Evolutionary conservation across 306 rosid species (phyloP), one percentile per base, ranked within the genome.

Genomic region (Clitoria ternatea): DNA sequence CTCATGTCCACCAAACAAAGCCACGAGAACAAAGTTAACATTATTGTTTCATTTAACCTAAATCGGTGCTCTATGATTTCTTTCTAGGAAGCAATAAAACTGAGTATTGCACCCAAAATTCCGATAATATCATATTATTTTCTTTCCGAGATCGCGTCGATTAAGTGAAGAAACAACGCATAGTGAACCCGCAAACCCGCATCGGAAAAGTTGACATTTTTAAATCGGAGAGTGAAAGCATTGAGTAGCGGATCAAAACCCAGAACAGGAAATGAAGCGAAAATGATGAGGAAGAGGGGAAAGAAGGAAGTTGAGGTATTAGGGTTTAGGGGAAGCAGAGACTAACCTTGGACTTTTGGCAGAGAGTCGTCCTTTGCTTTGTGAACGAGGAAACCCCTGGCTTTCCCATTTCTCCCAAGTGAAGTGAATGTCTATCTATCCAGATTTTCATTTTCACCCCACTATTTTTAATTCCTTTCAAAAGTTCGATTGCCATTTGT

Each of bases 261-360:
- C 49, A 64, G 17, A 11, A 48, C 1, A 13, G 69, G 53, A 13
- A 61, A 1, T 24, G 59, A 67, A 33, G 5, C 12, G 22, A 44
- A 35, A 5, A 3, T 6, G 89, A 78, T 82, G 79, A 61, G 72
- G 57, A 70, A 59, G 14, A 50, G 7, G 7, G 65, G 30, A 45
- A 7, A 17, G 61, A 12, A 3, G 10, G 43, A 49, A 63, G 47
- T 52, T 7, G 42, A n/a, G 67, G 61, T 45, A 77, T 59, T 61
- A 61, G 77, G 77, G 85, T 56, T 78, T 73, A 1, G 13, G 45
- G 14, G 12, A 77, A 69, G n/a, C n/a, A n/a, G n/a, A 14, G 90
- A 88, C 94, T 81, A 15, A 90, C 97, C 97, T 79, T 86, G 90
- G 97, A 86, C 88, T 87, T 82, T 65, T 18, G 55, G 66, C 11